phyloP scores from a whole-genome alignment of 73 alveolate species.

The Urostyla sp. region DNA sequence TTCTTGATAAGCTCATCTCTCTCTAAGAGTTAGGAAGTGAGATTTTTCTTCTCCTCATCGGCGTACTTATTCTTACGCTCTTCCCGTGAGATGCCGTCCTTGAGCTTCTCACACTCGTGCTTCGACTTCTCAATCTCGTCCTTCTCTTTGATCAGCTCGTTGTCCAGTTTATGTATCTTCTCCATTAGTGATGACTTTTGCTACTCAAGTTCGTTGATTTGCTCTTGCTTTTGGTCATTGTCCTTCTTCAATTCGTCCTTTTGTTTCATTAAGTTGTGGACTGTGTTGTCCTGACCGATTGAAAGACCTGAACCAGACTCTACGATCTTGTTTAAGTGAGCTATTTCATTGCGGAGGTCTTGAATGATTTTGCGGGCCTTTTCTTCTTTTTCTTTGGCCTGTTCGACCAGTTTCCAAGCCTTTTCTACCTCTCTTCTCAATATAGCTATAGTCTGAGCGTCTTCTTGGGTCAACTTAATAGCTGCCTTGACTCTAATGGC shows the following conservation, averaged over 20 bases:
- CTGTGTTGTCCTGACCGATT: slow-evolving; percentile 84
- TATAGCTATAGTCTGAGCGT: slow-evolving; percentile 83
- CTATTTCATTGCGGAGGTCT: slow-evolving; percentile 82
- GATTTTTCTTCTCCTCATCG: slow-evolving; percentile 77
- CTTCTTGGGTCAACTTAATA: slow-evolving; percentile 80
- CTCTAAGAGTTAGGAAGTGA: slow-evolving; percentile 66
- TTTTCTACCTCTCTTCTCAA: slow-evolving; percentile 90
- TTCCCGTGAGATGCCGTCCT: slow-evolving; percentile 57
- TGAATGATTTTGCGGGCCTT: slow-evolving; percentile 89
- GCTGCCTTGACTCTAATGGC: slow-evolving; percentile 89
- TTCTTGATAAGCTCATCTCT: slow-evolving; percentile 58
- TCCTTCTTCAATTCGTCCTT: slow-evolving; percentile 74
- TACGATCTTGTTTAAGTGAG: slow-evolving; percentile 75
- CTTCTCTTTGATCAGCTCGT: slow-evolving; percentile 72
- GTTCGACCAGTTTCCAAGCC: slow-evolving; percentile 87
- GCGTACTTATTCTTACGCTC: slow-evolving; percentile 73
- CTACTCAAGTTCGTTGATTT: slow-evolving; percentile 54
- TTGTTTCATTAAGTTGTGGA: slow-evolving; percentile 72
- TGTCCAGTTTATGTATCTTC: slow-evolving; percentile 63
- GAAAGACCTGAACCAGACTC: slow-evolving; percentile 85
- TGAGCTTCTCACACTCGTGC: slow-evolving; percentile 74
- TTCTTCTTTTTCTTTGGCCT: slow-evolving; percentile 88
- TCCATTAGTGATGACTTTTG: slow-evolving; percentile 20
- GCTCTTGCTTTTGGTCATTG: slow-evolving; percentile 65
- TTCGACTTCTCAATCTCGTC: slow-evolving; percentile 71